Evolutionary conservation across 1,284 basidiomycete species (phyloP), one percentile per base, ranked within the genome.

Genomic region (Moesziomyces parantarcticus): DNA sequence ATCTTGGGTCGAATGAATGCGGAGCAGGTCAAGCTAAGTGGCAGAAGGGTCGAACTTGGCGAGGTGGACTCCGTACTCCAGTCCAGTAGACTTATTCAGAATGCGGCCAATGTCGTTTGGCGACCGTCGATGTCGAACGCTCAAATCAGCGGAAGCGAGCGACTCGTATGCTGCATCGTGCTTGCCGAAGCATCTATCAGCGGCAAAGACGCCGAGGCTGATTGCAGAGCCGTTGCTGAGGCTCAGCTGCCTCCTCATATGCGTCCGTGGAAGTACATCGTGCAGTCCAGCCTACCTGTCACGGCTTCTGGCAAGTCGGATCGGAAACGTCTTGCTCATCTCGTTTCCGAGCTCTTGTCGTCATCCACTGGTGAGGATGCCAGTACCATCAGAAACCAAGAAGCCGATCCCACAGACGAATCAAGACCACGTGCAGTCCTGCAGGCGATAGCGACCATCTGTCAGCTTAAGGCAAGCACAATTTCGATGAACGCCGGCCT

Each of bases 11-110:
- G 63, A 14, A 54, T 66, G 57, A 53, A 60, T 14, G 52, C 52
- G 5, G 57, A 60, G n/a, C 63, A 66, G 41, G 58, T 66, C 41
- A 66, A 66, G 21, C 25, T 66, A 21, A 50, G 50, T 36, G 63
- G 63, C 13, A 21, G 58, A 47, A 54, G 63, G 18, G 52, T 66
- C 21, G 63, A 66, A 20, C 43, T 66, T 20, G 58, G 50, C 45
- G 63, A 66, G 47, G 46, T 54, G 7, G 57, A 58, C 39, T 51
- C 57, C 5, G 44, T 58, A 4, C 25, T 58, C 20, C 49, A 52
- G 45, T 52, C 49, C n/a, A 64, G 55, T 32, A 18, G n/a, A 3
- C 23, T 39, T 11, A n/a, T 50, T 7, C 36, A 32, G 34, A 49
- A 62, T 41, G 48, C 34, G 7, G 54, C 47, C 13, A 50, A n/a